Conservation (phyloP, 2,329 filamentous ascomycete species). For the Claviceps paspali region DNA sequence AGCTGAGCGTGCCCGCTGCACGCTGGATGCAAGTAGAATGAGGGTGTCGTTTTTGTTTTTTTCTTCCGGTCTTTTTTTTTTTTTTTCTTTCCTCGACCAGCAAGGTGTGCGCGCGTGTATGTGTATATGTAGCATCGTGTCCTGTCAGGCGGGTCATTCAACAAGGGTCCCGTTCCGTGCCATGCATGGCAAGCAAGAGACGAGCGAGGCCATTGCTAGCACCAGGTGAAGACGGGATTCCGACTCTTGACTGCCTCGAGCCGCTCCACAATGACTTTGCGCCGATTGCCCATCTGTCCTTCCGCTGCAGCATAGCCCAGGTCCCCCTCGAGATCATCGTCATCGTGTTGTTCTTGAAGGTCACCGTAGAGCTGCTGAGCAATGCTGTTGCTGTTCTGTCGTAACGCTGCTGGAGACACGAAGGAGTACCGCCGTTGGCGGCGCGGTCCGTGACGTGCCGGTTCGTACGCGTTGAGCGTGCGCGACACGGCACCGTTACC, state of each 20-base stretch:
- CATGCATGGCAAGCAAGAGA: too few relatives aligned
- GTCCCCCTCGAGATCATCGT: constrained; percentile 78
- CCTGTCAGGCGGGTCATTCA: too few relatives aligned
- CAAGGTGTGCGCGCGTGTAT: too few relatives aligned
- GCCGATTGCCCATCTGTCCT: constrained; percentile 78
- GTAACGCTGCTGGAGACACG: constrained; percentile 29
- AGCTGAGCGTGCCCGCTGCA: too few relatives aligned
- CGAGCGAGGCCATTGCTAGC: constrained; percentile 39
- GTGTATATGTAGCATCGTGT: too few relatives aligned
- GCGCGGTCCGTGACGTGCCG: constrained; percentile 25
- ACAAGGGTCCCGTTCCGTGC: too few relatives aligned
- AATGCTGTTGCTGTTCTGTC: constrained; percentile 33
- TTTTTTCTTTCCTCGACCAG: too few relatives aligned
- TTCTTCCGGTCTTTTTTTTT: too few relatives aligned
- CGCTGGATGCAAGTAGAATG: too few relatives aligned
- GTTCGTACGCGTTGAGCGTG: constrained; percentile 28
- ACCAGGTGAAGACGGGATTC: constrained; percentile 96
- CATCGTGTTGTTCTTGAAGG: constrained; percentile 43
- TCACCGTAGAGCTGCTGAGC: constrained; percentile 36
- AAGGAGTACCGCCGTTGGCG: constrained; percentile 40
- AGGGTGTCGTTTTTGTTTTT: too few relatives aligned
- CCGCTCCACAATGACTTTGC: constrained; percentile 93
- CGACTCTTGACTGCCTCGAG: constrained; percentile 89
- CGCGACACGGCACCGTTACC: constrained; percentile 24
- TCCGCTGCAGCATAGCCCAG: constrained; percentile 87